Base-by-base conservation (phyloP, 2,329 filamentous ascomycete species). In the Pyrenochaeta sp. region DNA sequence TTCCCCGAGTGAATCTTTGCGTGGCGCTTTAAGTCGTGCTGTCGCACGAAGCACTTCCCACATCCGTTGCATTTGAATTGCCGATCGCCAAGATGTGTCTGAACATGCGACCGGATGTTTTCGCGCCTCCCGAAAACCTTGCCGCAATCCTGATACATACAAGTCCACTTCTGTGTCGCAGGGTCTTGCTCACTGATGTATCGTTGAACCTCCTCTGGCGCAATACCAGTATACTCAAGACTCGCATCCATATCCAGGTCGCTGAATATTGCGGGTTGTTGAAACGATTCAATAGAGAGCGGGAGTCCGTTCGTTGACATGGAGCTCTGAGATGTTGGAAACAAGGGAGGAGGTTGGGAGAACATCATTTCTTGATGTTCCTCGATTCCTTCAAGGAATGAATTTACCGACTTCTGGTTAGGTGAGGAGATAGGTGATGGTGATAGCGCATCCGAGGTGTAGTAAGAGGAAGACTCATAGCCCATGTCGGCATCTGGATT, bases 51-150 rank as follows among this genome's bases (percentile, higher is more conserved):
- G 78, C 92, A 94, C 79, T 98, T 98, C 46, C 90, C 84, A 80
- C 95, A 99, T 49, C 90, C 89, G 40, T 94, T 92, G 78, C 95
- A 99, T 75, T 91, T 89, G 79, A 92, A 99, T 74, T 97, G 95
- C 42, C 95, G 86, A 75, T 99, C 95, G 68, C 96, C 95, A 60
- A 99, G 88, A 77, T 99, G 95, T 3, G 95, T 99, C 78, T 99
- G 95, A 12, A 99, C 91, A 75, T 99, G 95, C 0, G 93, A 96
- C 75, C 97, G 96, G 81, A 98, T 97, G 78, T 99, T 98, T 76
- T 99, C 95, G 75, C 97, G 96, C 65, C 95, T 87, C n/a, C 93
- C 94, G 72, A 99, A 98, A 47, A 88, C 86, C 76, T 97, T 96
- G 64, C 88, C 85, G 76, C 95, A 99, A 23, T 87, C 88, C 7